A percentile compares a stretch with the other conserved stretches of the same genome.
These are phyloP conservation scores for Bipolaris zeicola DNA, from an alignment of 2,329 filamentous ascomycete species.

Conservation along the genomic window DNA sequence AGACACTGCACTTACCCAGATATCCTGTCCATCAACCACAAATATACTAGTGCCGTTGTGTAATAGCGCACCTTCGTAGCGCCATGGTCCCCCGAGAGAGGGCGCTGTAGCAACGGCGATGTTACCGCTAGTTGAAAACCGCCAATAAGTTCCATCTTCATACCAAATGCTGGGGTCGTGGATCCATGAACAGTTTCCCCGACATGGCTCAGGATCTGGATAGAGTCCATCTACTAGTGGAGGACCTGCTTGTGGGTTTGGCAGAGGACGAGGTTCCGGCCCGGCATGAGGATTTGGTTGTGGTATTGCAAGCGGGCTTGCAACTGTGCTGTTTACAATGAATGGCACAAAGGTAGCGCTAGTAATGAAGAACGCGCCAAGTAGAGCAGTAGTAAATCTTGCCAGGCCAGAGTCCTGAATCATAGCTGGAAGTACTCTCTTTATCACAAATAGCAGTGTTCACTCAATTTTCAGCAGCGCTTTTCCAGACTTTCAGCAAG, in stretches of 20 bases:
- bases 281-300: neutral
- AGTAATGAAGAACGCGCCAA: conserved; percentile 16
- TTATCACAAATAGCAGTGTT: neutral
- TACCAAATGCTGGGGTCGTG: conserved; percentile 56
- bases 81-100: conserved; percentile 56
- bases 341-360: conserved; percentile 22
- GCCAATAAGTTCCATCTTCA: conserved; percentile 55
- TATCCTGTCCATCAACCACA: conserved; percentile 50
- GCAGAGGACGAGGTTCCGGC: neutral
- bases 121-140: conserved; percentile 56
- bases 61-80: conserved; percentile 51
- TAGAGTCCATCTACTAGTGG: conserved; percentile 11
- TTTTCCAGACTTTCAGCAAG: neutral
- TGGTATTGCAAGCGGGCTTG: conserved; percentile 1
- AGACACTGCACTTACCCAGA: conserved; percentile 50
- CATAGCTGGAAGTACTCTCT: neutral
- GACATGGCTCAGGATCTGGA: conserved; percentile 46
- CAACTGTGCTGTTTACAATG: conserved; percentile 7
- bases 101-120: conserved; percentile 55
- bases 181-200: conserved; percentile 47
- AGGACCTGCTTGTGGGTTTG: conserved; percentile 4
- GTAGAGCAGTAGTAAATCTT: conserved; percentile 13
- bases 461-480: neutral
- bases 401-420: conserved; percentile 6
- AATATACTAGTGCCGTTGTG: conserved; percentile 50